Conservation (phyloP, 345 rosid species). For the Garcia nutans region DNA sequence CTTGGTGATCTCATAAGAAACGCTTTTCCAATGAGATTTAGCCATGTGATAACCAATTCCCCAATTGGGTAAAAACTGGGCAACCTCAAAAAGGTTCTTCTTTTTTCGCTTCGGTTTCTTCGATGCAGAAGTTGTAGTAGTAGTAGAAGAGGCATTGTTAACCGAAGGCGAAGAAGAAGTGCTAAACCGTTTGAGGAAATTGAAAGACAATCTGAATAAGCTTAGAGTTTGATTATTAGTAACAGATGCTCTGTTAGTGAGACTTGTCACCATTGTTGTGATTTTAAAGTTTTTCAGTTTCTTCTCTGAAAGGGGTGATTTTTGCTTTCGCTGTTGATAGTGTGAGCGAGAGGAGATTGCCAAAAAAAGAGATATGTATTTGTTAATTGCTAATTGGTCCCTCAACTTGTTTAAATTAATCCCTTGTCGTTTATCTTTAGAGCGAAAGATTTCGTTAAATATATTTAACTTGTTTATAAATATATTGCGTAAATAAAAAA, state of each 20-base stretch:
- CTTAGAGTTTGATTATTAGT: slow-evolving; percentile 10
- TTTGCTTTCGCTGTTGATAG: background rate
- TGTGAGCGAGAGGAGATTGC: no score
- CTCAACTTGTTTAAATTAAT: no score
- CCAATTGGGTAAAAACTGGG: slow-evolving; percentile 91
- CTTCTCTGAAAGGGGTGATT: background rate
- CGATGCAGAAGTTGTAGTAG: slow-evolving; percentile 20
- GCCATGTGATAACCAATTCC: slow-evolving; percentile 94
- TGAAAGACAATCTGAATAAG: slow-evolving; percentile 31
- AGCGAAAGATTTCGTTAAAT: no score
- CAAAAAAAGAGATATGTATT: background rate
- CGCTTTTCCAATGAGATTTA: slow-evolving; percentile 84
- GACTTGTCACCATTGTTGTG: slow-evolving; percentile 5
- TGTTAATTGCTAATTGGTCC: background rate
- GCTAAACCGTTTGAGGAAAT: slow-evolving; percentile 46
- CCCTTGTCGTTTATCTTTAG: no score
- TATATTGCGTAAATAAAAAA: no score
- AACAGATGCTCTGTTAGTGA: slow-evolving; percentile 1
- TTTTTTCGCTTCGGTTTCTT: slow-evolving; percentile 54
- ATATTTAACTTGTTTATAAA: no score
- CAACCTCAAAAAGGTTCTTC: slow-evolving; percentile 95
- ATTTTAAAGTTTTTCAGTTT: no score
- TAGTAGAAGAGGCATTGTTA: slow-evolving; percentile 3
- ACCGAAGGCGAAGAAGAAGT: slow-evolving; percentile 40
- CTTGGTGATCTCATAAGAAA: slow-evolving; percentile 88